Base-by-base conservation (phyloP, 257 asterid species). In the Solanum pimpinellifolium region DNA sequence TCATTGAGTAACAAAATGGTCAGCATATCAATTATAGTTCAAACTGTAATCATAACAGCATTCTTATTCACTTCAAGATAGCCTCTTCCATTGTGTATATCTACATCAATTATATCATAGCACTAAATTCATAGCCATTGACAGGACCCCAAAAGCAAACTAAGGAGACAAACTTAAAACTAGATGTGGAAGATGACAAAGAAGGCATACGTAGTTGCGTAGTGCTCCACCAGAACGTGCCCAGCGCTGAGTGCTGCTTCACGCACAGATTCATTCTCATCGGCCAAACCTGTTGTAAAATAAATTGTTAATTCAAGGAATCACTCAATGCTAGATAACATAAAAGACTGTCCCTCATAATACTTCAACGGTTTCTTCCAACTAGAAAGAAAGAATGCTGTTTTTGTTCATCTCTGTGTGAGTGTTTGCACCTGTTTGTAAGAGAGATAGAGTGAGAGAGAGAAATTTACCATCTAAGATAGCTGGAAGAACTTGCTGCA, bases 181-280 rank as follows among this genome's bases (percentile, higher is more conserved):
- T 49, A 49, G 85, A 81, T 49, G 66, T 81, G 69, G 44, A 75
- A 44, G 83, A 52, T 27, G 35, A 73, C 9, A 82, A 73, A 62
- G 76, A 86, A 83, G 59, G 88, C 98, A 73, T 92, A 97, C 99
- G 99, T 95, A 86, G 95, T 90, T 87, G 99, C 99, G 90, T 97
- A 97, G 87, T 97, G 98, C 92, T 97, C 99, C 91, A 97, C 99
- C 90, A 97, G 91, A 88, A 97, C 99, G 93, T 94, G 99, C 90
- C 99, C 99, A 85, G 99, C 98, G 89, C 98, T 93, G 88, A 97
- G 98, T 74, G 99, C 99, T 74, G 99, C 99, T 47, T 97, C 99
- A 72, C 99, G 98, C 33, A 97, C 99, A 87, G 99, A 97, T 89
- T 97, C 99, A 89, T 96, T 97, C 94, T 97, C 99, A 92, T 97